phyloP scores from a whole-genome alignment of 2,329 filamentous ascomycete genomes.

The Cylindrodendrum hubeiense region DNA sequence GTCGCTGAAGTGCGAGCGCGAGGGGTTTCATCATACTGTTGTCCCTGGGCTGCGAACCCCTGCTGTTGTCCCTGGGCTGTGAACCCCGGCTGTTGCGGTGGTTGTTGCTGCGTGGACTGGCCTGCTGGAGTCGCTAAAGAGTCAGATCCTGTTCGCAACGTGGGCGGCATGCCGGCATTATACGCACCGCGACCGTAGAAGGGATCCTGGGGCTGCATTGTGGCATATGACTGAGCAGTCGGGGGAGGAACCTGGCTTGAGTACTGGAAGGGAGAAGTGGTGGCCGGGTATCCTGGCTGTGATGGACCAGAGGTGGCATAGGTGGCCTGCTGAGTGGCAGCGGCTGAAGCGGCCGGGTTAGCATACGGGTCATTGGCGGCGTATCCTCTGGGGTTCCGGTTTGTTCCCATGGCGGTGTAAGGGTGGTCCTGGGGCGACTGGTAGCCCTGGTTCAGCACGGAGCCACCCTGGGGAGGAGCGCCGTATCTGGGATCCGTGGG shows the following conservation, averaged over 20 bases:
- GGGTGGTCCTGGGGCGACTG: conserved; percentile 47
- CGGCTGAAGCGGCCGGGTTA: conserved; percentile 46
- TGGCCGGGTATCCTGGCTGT: conserved; percentile 49
- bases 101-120: conserved; percentile 47
- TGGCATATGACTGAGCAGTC: conserved; percentile 49
- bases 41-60: conserved; percentile 58
- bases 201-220: conserved; percentile 63
- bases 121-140: conserved; percentile 67
- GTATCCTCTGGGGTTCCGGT: conserved; percentile 48
- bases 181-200: conserved; percentile 73
- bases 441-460: conserved; percentile 50
- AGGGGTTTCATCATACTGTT: conserved; percentile 65
- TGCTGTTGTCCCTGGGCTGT: conserved; percentile 51
- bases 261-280: conserved; percentile 49
- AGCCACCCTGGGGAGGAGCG: conserved; percentile 42
- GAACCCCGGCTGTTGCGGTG: conserved; percentile 50
- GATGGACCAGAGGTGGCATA: conserved; percentile 49
- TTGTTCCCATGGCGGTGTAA: conserved; percentile 53
- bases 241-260: conserved; percentile 52
- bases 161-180: conserved; percentile 43
- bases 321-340: conserved; percentile 47
- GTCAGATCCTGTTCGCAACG: conserved; percentile 38
- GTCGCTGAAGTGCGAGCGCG: conserved; percentile 52
- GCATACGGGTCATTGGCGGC: conserved; percentile 49
- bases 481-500: conserved; percentile 50